Evolutionary conservation across 2,329 filamentous ascomycete species (phyloP), one percentile per base, ranked within the genome.

Genomic region (Colletotrichum sp.): DNA sequence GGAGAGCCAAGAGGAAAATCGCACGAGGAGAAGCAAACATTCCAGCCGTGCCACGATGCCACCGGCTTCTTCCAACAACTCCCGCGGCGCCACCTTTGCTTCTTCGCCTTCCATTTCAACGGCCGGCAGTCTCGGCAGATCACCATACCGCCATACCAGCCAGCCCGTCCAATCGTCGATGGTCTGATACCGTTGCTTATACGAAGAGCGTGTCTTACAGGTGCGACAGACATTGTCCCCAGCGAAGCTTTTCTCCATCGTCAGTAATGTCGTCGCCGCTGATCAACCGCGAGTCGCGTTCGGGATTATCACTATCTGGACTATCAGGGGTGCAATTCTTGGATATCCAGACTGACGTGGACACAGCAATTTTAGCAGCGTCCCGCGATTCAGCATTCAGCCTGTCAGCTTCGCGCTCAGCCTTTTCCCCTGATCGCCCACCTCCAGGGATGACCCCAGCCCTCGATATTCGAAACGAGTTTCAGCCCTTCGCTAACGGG

Each of bases 21-120:
- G 64, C 69, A 76, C 69, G 30, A 76, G 39, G n/a, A 74, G 39
- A 69, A 74, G 73, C 70, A 76, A 76, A 69, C 64, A 69, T 69
- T 65, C 49, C 64, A 69, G 59, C 65, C 59, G 59, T 73, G 59
- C 49, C 64, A 76, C 57, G 69, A 76, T 73, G 49, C 18, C 65
- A 39, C 44, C 16, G 70, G 24, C 32, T 32, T 49, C n/a, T 32
- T 62, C 30, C 30, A 24, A 21, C 32, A 24, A 10, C 49, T 57
- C 28, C 30, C 65, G 24, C 36, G 49, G 28, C 28, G 30, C 65
- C 18, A 32, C 32, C 34, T n/a, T 30, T 69, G 24, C 59, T 74
- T 60, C 59, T 30, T 55, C 34, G 34, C 57, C 30, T 36, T 63
- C 39, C 28, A 34, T 28, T 39, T 34, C 28, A 74, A 73, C 59